Base-by-base conservation (phyloP, 352 stramenopile genomes). In the Globisporangium ultimum region DNA sequence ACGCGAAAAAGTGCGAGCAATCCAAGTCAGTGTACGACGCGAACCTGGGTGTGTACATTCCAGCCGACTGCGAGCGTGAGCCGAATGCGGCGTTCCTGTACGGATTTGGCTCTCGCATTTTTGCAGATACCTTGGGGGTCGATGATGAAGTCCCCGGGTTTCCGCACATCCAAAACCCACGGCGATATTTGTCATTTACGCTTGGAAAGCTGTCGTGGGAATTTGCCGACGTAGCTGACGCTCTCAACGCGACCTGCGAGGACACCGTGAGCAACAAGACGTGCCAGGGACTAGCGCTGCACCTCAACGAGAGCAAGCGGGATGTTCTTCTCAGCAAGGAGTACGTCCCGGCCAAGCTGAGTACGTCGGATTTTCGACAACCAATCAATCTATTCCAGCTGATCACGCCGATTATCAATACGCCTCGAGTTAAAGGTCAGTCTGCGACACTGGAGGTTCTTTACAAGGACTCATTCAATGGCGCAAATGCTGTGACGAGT, bases 171-270 rank as follows among this genome's bases (percentile, higher is more conserved):
- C 34, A 48, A 22, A 66, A 66, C 32, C 60, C 60, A 14, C 53
- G 53, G 8, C 60, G 66, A 12, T 65, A 55, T 12, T 53, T 80
- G 5, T 15, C 55, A n/a, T 36, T 81, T 15, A 74, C 71, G 21
- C 71, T 81, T 20, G 69, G 61, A 2, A 74, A 68, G 20, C 47
- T 86, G 15, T 71, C 64, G 17, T 86, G 76, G 76, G 64, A 40
- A 20, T 76, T 72, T 42, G 63, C 71, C 15, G 38, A 58, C 28
- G 41, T 69, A 38, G 50, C 53, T 9, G 48, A 70, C 2, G 28
- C 28, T 6, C 34, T 41, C 20, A 28, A 18, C 3, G 64, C 55
- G 15, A 42, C 21, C 0, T 42, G 53, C 13, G 32, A 43, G n/a
- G 64, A 66, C 9, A 10, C 28, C 9, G 28, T 36, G 28, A 36